phyloP scores from a whole-genome alignment of 2,329 filamentous ascomycete species.

The Beauveria asiatica region DNA sequence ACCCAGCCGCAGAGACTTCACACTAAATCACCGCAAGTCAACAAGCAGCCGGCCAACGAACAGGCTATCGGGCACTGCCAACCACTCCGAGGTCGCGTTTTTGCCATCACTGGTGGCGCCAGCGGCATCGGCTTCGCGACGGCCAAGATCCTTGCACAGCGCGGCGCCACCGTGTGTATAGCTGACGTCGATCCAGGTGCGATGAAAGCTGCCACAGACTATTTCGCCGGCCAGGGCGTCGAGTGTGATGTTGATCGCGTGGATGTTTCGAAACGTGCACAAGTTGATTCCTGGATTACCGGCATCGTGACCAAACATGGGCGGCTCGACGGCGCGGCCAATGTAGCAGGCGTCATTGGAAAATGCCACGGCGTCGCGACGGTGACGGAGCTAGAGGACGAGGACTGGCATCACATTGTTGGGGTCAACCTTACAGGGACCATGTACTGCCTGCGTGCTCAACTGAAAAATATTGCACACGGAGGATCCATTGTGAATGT shows the following conservation, averaged over 20 bases:
- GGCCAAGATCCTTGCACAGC: slow-evolving; percentile 27
- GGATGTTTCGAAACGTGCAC: slow-evolving; percentile 36
- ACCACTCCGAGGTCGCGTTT: slow-evolving; percentile 18
- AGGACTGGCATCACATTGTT: slow-evolving; percentile 38
- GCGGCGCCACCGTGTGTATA: slow-evolving; percentile 29
- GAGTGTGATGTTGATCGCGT: slow-evolving; percentile 29
- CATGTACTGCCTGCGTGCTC: slow-evolving; percentile 39
- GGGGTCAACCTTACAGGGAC: slow-evolving; percentile 38
- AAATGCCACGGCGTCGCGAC: slow-evolving; percentile 30
- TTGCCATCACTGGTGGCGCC: slow-evolving; percentile 24
- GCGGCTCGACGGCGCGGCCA: slow-evolving; percentile 43
- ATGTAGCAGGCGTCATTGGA: slow-evolving; percentile 43
- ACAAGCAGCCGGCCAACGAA: background rate
- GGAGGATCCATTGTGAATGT: slow-evolving; percentile 51
- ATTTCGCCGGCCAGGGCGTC: slow-evolving; percentile 20
- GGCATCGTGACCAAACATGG: slow-evolving; percentile 36
- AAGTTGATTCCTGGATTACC: slow-evolving; percentile 42
- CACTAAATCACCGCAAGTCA: background rate
- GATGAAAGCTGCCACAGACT: slow-evolving; percentile 22
- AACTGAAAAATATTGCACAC: slow-evolving; percentile 35
- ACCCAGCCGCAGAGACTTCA: background rate
- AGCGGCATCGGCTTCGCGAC: slow-evolving; percentile 34
- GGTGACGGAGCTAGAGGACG: slow-evolving; percentile 34
- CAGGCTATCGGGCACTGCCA: background rate
- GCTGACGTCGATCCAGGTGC: slow-evolving; percentile 28